These are phyloP conservation scores for Euphorbia peplus DNA, from an alignment of 345 rosid species.

Conservation along the genomic window DNA sequence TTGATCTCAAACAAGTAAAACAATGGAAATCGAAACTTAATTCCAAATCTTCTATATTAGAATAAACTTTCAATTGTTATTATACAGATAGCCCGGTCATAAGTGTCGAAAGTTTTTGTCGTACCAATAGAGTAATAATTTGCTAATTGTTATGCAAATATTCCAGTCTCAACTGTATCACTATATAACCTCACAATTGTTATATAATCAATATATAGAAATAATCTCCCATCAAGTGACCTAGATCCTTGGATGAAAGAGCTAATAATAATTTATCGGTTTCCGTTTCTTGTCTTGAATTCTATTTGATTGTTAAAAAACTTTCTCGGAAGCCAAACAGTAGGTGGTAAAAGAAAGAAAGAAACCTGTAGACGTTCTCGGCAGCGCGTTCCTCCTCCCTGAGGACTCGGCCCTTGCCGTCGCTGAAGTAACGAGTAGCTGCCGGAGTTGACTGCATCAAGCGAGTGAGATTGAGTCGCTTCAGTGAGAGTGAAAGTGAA, in stretches of 20 bases:
- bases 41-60: too few species aligned
- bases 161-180: too few species aligned
- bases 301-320: neutral
- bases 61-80: too few species aligned
- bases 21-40: constrained; percentile 1
- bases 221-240: neutral
- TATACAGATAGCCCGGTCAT: too few species aligned
- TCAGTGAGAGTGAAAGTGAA: too few species aligned
- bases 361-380: constrained; percentile 68
- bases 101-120: too few species aligned
- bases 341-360: neutral
- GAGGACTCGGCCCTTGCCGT: constrained; percentile 62
- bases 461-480: constrained; percentile 39
- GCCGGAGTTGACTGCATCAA: constrained; percentile 48
- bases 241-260: neutral
- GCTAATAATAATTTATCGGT: neutral
- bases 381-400: constrained; percentile 86
- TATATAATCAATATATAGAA: too few species aligned
- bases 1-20: neutral
- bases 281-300: neutral
- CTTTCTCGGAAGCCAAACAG: constrained; percentile 11
- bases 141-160: too few species aligned
- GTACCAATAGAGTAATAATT: too few species aligned
- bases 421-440: constrained; percentile 58
- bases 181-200: too few species aligned